phyloP scores from a whole-genome alignment of 371 early-diverging fungal species.

The Mortierella sp. region DNA sequence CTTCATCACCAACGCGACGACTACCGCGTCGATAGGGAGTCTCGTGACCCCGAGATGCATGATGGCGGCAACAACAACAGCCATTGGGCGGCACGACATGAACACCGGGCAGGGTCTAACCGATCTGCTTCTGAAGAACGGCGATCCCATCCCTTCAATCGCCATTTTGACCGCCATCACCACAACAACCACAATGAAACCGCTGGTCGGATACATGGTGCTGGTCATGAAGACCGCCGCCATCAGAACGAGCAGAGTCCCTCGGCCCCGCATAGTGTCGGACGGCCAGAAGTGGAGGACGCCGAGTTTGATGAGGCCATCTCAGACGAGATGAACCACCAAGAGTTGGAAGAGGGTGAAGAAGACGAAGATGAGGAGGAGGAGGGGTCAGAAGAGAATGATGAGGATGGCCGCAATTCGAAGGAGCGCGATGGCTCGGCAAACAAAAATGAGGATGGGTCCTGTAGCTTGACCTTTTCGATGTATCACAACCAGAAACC shows the following conservation, averaged over 20 bases:
- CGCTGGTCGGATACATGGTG: neutral
- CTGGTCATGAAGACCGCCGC: neutral
- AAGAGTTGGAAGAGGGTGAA: constrained; percentile 35
- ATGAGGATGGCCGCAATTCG: constrained; percentile 18
- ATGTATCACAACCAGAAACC: constrained; percentile 22
- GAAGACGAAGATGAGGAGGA: constrained; percentile 39
- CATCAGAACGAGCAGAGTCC: constrained; percentile 20
- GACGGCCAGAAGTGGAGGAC: constrained; percentile 22
- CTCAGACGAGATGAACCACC: constrained; percentile 35
- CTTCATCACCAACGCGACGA: constrained; percentile 5
- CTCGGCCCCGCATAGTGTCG: constrained; percentile 10
- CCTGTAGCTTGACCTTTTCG: constrained; percentile 15
- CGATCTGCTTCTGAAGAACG: neutral
- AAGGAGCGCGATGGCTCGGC: constrained; percentile 15
- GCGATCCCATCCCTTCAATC: neutral
- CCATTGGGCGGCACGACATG: neutral
- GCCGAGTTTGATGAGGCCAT: constrained; percentile 28
- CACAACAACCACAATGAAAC: neutral
- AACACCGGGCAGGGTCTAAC: neutral
- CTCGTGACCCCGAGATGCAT: neutral
- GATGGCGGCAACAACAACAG: neutral
- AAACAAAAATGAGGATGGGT: constrained; percentile 34
- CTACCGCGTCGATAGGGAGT: neutral
- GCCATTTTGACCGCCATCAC: constrained; percentile 1
- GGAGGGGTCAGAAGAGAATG: constrained; percentile 35